Evolutionary conservation across 1,139 yeast genomes (phyloP), one percentile per base, ranked within the genome.

Genomic region (Candida buenavistaensis): DNA sequence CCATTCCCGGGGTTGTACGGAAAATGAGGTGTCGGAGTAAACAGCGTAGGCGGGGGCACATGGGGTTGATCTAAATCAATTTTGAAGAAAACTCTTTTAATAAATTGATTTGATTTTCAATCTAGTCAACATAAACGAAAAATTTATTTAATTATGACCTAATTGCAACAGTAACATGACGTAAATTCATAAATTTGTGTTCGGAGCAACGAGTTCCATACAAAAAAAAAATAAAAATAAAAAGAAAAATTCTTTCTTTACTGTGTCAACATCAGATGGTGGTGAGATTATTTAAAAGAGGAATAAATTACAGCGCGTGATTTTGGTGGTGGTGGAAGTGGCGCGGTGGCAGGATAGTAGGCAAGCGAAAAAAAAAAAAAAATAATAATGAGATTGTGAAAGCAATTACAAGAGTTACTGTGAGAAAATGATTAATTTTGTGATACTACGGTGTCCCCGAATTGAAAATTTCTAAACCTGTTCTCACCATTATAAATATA

Each of bases 181-280:
- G 22, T 20, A 20, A 20, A 20, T 6, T 20, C n/a, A n/a, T n/a
- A n/a, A n/a, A n/a, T n/a, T n/a, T n/a, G n/a, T 20, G 10, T 14
- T 23, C 25, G 25, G 25, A 23, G 25, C 25, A 23, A 23, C 25
- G 25, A 23, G 4, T n/a, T 23, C 25, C 25, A 23, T n/a, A 23
- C 12, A 22, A 22, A 9, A n/a, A 11, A 23, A 23, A 22, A 8
- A 8, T 8, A 8, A 8, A 8, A 8, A 11, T 5, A n/a, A 6
- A 22, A 8, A 8, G 12, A 22, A 8, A 8, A 22, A n/a, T 22
- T 22, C 12, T 8, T 22, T 22, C 12, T 8, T 23, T 12, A 7
- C 12, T 23, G 10, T 23, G 6, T 11, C 11, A n/a, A 11, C 25
- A 23, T 23, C 25, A 23, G 25, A 23, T 10, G 25, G 25, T 23